A percentile compares a stretch with the other conserved stretches of the same genome.
Conservation (phyloP, 1,284 basidiomycete genomes). For the Trametes polyzona region DNA sequence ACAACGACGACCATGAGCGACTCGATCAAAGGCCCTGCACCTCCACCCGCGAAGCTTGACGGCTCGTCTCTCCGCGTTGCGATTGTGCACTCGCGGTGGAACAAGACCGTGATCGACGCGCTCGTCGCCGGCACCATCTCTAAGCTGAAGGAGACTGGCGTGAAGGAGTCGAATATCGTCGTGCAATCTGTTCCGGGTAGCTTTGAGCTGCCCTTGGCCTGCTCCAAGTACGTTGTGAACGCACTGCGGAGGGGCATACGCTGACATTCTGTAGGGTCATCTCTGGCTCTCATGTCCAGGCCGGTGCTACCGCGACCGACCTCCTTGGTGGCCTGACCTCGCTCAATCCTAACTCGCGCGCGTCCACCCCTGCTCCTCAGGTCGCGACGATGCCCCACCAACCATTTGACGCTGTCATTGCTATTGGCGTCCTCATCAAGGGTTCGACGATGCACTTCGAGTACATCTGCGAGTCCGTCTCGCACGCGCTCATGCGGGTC, state of each 20-base stretch:
- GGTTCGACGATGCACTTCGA: conserved; percentile 98
- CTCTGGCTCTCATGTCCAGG: conserved; percentile 82
- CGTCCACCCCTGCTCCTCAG: conserved; percentile 52
- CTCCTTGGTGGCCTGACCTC: conserved; percentile 76
- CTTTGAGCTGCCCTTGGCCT: conserved; percentile 91
- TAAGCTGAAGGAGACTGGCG: conserved; percentile 83
- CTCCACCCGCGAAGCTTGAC: conserved; percentile 67
- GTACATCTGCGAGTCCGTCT: conserved; percentile 95
- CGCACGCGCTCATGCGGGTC: conserved; percentile 92
- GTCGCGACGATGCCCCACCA: conserved; percentile 51
- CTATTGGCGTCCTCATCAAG: conserved; percentile 98
- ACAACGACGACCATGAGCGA: conserved; percentile 38
- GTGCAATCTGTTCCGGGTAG: conserved; percentile 93
- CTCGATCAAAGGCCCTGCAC: conserved; percentile 79
- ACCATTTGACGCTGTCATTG: conserved; percentile 94
- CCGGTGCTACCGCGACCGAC: conserved; percentile 72
- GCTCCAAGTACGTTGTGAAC: conserved; percentile 61
- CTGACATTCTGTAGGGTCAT: conserved; percentile 61
- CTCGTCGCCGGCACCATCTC: conserved; percentile 78
- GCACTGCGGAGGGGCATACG: not conserved
- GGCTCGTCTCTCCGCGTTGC: conserved; percentile 82
- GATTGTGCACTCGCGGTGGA: conserved; percentile 95
- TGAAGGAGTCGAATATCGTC: conserved; percentile 89
- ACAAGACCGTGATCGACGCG: conserved; percentile 83
- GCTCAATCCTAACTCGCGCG: conserved; percentile 46